These are phyloP conservation scores for Amborella trichopoda DNA, from an alignment of 164 flowering plant species.

Conservation along the genomic window DNA sequence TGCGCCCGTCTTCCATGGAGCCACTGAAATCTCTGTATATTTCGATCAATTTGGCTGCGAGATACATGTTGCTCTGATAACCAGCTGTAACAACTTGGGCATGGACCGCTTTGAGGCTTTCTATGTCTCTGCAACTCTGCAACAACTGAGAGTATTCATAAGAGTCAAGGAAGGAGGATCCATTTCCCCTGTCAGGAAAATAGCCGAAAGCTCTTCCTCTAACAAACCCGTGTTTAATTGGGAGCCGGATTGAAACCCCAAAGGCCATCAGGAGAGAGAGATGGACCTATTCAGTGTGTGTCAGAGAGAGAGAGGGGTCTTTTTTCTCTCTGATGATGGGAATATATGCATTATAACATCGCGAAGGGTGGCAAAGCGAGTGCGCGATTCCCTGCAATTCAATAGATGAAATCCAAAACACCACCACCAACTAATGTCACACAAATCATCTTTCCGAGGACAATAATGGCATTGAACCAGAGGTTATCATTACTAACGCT, in stretches of 20 bases:
- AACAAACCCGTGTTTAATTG: background rate
- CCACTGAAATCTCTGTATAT: slow-evolving; percentile 8
- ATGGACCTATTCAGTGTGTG: too few relatives aligned
- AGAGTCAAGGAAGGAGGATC: slow-evolving; percentile 11
- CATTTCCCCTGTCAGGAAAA: background rate
- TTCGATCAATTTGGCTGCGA: slow-evolving; percentile 28
- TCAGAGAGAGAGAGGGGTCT: too few relatives aligned
- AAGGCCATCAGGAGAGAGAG: background rate
- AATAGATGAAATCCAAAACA: background rate
- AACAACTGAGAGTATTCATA: slow-evolving; percentile 13
- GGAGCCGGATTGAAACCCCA: background rate
- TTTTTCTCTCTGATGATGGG: too few relatives aligned
- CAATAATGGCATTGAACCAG: too few relatives aligned
- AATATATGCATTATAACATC: background rate
- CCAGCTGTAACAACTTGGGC: slow-evolving; percentile 29
- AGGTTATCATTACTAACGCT: too few relatives aligned
- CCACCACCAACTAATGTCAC: slow-evolving; percentile 7
- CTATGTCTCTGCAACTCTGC: slow-evolving; percentile 5
- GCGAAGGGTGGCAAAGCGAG: background rate
- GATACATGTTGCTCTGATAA: slow-evolving; percentile 20
- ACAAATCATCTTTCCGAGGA: too few relatives aligned
- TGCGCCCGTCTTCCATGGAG: slow-evolving; percentile 20
- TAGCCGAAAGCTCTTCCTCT: background rate
- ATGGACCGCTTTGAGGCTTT: slow-evolving; percentile 17
- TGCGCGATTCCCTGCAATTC: background rate